Base-by-base conservation (phyloP, 139 green algal genomes). In the Trebouxia sp. region DNA sequence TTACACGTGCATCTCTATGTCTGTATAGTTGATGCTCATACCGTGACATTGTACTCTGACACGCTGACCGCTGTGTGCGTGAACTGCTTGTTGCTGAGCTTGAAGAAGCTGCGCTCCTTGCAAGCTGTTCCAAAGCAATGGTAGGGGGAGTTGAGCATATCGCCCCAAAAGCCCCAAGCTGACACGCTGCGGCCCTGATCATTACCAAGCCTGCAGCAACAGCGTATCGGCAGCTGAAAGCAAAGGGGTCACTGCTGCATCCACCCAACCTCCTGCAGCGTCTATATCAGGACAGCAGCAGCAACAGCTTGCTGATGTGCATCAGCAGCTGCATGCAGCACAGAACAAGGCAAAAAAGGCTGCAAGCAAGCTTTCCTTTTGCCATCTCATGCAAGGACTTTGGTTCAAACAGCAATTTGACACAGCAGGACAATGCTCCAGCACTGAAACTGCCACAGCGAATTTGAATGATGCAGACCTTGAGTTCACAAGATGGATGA, bases 101-200 rank as follows among this genome's bases (percentile, higher is more conserved):
- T 37, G 51, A 82, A 76, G 62, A 82, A 79, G 8, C 41, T 66
- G 14, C 47, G 24, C 9, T 90, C 86, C 66, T 90, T 82, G 32
- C 81, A 78, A 5, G 82, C 42, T 6, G 80, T 88, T 50, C 92
- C 92, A 79, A 94, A 94, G 41, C 58, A 82, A 75, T 90, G 86
- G 77, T 91, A 95, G 37, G 92, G 90, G 22, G 83, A 66, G 77
- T 92, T 92, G 12, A 92, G 81, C n/a, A 91, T 82, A 83, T 95
- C 92, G 10, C 83, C 87, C 91, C 91, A 95, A 78, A 86, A 93
- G 69, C 90, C 89, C 70, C 80, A 89, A 0, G 92, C 92, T 48
- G 81, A 72, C n/a, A 95, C 90, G 37, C 75, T 89, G 53, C 87
- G 80, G 22, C 91, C 91, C 32, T 89, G 85, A 77, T 94, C 91